Base-by-base conservation (phyloP, 23 red algal genomes). In the Gracilaria gracilis region DNA sequence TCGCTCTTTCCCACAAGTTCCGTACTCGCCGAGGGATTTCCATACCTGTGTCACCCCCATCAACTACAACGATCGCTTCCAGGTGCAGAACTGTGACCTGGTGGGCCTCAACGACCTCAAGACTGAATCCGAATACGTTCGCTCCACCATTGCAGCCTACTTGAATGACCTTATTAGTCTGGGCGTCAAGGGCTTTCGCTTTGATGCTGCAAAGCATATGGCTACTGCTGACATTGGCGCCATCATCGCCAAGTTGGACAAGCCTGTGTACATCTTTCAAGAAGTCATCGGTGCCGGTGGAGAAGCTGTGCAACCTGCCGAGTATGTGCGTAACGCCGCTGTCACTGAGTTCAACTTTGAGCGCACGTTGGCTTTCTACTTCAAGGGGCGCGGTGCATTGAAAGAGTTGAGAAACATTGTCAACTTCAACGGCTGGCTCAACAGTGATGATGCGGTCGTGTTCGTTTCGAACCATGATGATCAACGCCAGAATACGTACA, bases 141-240 rank as follows among this genome's bases (percentile, higher is more conserved):
- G 55, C 4, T 19, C 12, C 14, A 61, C 13, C 0, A 59, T 81
- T 58, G 77, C 77, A 15, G 46, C 6, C 4, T 61, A 81, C 44
- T 3, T 81, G 77, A 81, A 81, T 81, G 77, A 81, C 23, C 77
- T 81, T 1, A 61, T 81, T 58, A 17, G 77, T 38, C 24, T 81
- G 3, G 55, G 49, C 19, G 77, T 81, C 11, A 59, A 57, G 27
- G 77, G 77, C 13, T 81, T 81, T 58, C 77, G 77, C 7, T n/a
- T 81, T 33, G 77, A 61, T 61, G 48, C 77, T 23, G 77, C 77
- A 54, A 81, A 81, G 77, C 49, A 81, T n/a, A 81, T 81, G 77
- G 4, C 49, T 24, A 1, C 77, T 9, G 77, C 15, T 58, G 77
- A 81, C 23, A 28, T 81, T 59, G 49, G 48, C 2, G 77, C 77